Base-by-base conservation (phyloP, 495 filamentous ascomycete species). In the Bacidia rubella region DNA sequence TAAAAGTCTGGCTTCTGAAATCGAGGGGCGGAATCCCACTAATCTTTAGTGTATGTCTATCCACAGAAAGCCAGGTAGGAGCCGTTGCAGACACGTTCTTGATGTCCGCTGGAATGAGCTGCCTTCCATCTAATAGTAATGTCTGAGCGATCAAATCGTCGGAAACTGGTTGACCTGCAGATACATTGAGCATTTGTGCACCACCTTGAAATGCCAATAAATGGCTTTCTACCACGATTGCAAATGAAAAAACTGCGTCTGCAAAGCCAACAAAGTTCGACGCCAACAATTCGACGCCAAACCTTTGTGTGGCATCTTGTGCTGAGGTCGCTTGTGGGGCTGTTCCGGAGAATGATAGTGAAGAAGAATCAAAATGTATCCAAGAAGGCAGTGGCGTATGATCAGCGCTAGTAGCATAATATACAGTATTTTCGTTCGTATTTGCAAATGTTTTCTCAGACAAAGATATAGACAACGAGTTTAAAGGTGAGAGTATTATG, bases 311-410 rank as follows among this genome's bases (percentile, higher is more conserved):
- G 1, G 79, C 78, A 15, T 81, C 70, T 26, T 77, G 68, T 24
- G 83, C 73, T 35, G 80, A 81, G 35, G 70, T 70, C 17, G 74
- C 66, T 12, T 78, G 63, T 3, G 87, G 89, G 2, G 82, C 82
- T 42, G 68, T 76, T n/a, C 89, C 89, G 4, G 77, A 78, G 58
- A 95, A 95, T 11, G 74, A 73, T 26, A 95, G 72, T 5, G 57
- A 67, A 1, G 60, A 54, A 1, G 74, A 57, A 60, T 94, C 79
- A 59, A 96, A 95, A 11, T 65, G 69, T 39, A 95, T 75, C 90
- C 88, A 95, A 3, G 88, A 86, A 29, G 90, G 90, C 38, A 95
- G 68, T 26, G 90, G 89, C 5, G 83, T 82, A 59, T 90, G 86
- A 54, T 89, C 80, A 2, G 63, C 66, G 35, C 84, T 82, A 11